Conservation (phyloP, 768 basidiomycete species). For the Dioszegia crocea region DNA sequence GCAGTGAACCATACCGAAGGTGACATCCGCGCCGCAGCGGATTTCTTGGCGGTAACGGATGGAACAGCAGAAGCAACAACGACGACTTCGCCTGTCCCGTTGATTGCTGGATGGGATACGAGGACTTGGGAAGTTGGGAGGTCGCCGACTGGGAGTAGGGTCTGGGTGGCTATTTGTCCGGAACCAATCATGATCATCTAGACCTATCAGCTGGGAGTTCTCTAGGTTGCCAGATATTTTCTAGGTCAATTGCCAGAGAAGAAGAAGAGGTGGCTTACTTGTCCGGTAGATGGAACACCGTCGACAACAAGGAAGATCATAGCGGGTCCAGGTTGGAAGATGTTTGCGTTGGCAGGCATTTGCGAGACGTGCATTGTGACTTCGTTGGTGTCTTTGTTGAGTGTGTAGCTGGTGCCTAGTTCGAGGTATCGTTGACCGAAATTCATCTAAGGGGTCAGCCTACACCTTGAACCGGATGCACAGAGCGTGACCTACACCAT, state of each 20-base stretch:
- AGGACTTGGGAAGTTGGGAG: constrained; percentile 32
- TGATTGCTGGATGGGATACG: constrained; percentile 10
- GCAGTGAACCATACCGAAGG: background rate
- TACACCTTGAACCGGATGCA: background rate
- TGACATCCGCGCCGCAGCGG: background rate
- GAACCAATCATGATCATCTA: constrained; percentile 40
- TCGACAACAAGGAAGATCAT: constrained; percentile 47
- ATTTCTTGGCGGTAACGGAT: background rate
- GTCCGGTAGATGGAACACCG: constrained; percentile 40
- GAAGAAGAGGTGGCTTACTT: too few relatives aligned
- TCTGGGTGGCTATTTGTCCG: constrained; percentile 34
- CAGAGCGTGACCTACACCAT: constrained; percentile 38
- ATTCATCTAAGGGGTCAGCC: constrained; percentile 46
- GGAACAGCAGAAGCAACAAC: background rate
- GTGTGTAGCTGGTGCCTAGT: constrained; percentile 78
- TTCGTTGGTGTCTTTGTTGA: constrained; percentile 66
- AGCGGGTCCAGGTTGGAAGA: constrained; percentile 60
- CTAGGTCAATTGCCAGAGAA: too few relatives aligned
- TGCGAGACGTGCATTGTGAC: constrained; percentile 77
- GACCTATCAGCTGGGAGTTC: constrained; percentile 10
- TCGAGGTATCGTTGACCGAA: constrained; percentile 73
- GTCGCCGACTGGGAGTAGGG: constrained; percentile 21
- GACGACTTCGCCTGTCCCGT: background rate
- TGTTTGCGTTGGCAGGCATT: constrained; percentile 62
- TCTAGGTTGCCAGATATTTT: too few relatives aligned